Evolutionary conservation across 2,329 filamentous ascomycete genomes (phyloP), one percentile per base, ranked within the genome.

Genomic region (Xylariomycetidae sp.): DNA sequence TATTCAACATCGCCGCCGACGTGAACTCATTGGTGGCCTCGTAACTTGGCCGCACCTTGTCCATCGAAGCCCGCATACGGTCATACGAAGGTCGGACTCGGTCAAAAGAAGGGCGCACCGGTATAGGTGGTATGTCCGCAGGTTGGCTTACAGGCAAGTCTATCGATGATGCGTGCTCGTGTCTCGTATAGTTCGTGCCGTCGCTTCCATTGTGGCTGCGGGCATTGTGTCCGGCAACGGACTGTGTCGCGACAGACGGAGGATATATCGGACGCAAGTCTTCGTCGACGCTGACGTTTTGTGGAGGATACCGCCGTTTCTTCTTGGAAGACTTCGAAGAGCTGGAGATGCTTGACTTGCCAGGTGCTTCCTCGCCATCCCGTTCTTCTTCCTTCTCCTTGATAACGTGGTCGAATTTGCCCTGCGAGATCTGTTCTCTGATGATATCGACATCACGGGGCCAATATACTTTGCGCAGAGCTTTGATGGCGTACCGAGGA

Each of bases 401-500:
- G 27, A 57, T 54, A 31, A 90, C 69, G 50, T 87, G 76, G 45
- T 83, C 78, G 57, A 93, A 96, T 53, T 82, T 80, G 47, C 92
- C 92, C 63, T 80, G 71, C 18, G 76, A 76, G 40, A 93, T 79
- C 65, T 96, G 88, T 60, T 98, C 92, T 29, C 92, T 86, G 52
- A 98, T 80, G 44, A 98, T 94, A 57, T 98, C 92, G 38, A 95
- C 81, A 52, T 98, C 92, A 47, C 83, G 82, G 4, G 92, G 92
- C 59, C 83, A 85, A 64, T 88, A 96, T 34, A 95, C 84, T 64
- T 98, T 98, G 60, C 96, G 92, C 31, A 92, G 63, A 19, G 81
- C 70, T 64, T 98, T 98, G 65, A 85, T 72, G 29, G 77, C 74
- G 58, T 96, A 95, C 17, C 92, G 81, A 9, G 92, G 92, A 38